phyloP scores from a whole-genome alignment of 306 rosid species.

The Begonia peltatifolia region DNA sequence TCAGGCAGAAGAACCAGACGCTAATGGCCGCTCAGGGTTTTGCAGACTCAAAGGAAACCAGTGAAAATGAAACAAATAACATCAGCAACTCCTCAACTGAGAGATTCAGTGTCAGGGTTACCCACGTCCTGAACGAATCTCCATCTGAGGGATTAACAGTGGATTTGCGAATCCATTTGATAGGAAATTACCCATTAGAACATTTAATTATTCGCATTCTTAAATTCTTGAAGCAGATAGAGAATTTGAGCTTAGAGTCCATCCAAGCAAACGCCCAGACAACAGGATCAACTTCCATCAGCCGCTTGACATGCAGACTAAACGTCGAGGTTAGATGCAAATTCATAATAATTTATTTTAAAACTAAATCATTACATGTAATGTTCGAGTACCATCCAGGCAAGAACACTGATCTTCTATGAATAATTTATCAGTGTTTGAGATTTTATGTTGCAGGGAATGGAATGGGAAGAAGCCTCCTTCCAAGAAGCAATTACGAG shows the following conservation, averaged over 20 bases:
- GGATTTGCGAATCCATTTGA: constrained; percentile 44
- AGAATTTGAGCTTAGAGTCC: constrained; percentile 37
- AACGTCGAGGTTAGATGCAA: constrained; percentile 49
- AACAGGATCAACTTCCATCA: constrained; percentile 18
- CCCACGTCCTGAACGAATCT: constrained; percentile 21
- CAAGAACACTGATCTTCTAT: too few species aligned
- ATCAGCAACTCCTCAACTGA: constrained; percentile 13
- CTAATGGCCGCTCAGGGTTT: constrained; percentile 16
- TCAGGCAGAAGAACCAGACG: constrained; percentile 33
- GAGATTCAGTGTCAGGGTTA: constrained; percentile 30
- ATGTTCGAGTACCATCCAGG: too few species aligned
- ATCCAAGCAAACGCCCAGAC: constrained; percentile 39
- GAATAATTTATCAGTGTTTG: too few species aligned
- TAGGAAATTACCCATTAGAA: constrained; percentile 29
- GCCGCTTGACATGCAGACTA: constrained; percentile 43
- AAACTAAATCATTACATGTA: too few species aligned
- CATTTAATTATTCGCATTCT: constrained; percentile 40
- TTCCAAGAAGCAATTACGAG: constrained; percentile 54
- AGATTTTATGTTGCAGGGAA: too few species aligned
- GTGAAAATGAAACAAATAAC: constrained; percentile 1
- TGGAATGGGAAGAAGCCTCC: constrained; percentile 48
- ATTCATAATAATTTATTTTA: too few species aligned
- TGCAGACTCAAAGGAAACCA: constrained; percentile 11
- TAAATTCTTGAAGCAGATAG: constrained; percentile 44
- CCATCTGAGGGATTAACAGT: constrained; percentile 31